Conservation (phyloP, 768 basidiomycete species). For the Boletus rubroflammeus region DNA sequence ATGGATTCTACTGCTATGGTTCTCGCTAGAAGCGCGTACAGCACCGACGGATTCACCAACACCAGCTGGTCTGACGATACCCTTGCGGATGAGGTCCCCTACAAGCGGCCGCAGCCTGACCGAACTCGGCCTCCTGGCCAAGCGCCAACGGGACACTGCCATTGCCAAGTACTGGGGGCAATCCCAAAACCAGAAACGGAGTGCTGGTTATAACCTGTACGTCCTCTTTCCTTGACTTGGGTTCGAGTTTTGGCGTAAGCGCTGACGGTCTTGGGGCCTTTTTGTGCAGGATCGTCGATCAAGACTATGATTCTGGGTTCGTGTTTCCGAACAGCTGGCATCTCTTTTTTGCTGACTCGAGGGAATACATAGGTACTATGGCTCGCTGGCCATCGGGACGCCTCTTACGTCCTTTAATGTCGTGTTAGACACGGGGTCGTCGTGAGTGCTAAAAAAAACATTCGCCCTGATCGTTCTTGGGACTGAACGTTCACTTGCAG, state of each 20-base stretch:
- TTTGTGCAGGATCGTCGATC: conserved; percentile 52
- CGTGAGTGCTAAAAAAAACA: conserved; percentile 14
- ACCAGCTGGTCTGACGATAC: conserved; percentile 16
- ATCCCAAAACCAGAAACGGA: conserved; percentile 37
- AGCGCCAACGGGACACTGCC: conserved; percentile 40
- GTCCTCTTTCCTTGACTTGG: conserved; percentile 11
- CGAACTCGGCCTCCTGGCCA: conserved; percentile 33
- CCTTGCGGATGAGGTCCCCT: conserved; percentile 19
- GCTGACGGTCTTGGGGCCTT: not conserved
- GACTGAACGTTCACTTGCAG: conserved; percentile 19
- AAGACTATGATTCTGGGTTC: conserved; percentile 63
- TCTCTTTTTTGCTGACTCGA: not conserved
- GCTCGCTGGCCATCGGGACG: conserved; percentile 42
- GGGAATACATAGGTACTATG: conserved; percentile 32
- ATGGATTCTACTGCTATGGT: conserved; percentile 12
- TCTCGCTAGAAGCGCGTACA: conserved; percentile 3
- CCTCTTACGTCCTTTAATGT: conserved; percentile 46
- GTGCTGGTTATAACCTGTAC: conserved; percentile 50
- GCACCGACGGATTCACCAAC: conserved; percentile 13
- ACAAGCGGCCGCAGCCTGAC: not conserved
- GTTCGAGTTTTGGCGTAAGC: not conserved
- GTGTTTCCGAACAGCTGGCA: conserved; percentile 8
- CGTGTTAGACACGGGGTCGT: conserved; percentile 51
- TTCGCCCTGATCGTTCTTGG: not conserved
- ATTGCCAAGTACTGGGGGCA: conserved; percentile 45